These are phyloP conservation scores for Oryza rufipogon DNA, from an alignment of 176 grass and related monocot species.

Conservation along the genomic window DNA sequence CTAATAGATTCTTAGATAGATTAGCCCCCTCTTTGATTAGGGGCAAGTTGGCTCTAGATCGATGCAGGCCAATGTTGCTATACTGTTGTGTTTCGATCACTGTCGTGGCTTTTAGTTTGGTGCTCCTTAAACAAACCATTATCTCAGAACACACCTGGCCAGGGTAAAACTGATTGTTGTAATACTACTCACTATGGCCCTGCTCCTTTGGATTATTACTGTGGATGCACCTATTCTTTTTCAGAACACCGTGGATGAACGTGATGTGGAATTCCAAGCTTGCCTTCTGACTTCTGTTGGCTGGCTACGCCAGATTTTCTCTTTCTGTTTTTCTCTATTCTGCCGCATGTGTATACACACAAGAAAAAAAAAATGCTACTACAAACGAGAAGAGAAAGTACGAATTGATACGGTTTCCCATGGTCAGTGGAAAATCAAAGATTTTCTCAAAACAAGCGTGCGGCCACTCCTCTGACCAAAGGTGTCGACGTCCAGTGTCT, in stretches of 20 bases:
- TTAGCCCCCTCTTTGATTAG: constrained; percentile 23
- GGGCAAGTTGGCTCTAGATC: constrained; percentile 5
- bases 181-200: no score
- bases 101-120: not conserved
- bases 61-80: not conserved
- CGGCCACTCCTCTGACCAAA: not conserved
- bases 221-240: not conserved
- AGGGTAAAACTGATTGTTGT: not conserved
- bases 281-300: not conserved
- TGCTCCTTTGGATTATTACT: no score
- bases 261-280: not conserved
- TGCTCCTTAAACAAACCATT: not conserved
- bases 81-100: not conserved
- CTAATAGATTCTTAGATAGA: not conserved
- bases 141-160: not conserved
- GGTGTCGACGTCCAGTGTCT: not conserved
- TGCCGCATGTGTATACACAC: no score
- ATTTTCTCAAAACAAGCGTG: not conserved
- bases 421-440: not conserved
- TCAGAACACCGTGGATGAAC: not conserved
- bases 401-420: not conserved
- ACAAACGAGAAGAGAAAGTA: not conserved
- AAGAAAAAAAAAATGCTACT: no score
- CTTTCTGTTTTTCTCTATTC: not conserved
- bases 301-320: not conserved